These are phyloP conservation scores for Solanum hybrid DNA, from an alignment of 305 asterid genomes.

Conservation along the genomic window DNA sequence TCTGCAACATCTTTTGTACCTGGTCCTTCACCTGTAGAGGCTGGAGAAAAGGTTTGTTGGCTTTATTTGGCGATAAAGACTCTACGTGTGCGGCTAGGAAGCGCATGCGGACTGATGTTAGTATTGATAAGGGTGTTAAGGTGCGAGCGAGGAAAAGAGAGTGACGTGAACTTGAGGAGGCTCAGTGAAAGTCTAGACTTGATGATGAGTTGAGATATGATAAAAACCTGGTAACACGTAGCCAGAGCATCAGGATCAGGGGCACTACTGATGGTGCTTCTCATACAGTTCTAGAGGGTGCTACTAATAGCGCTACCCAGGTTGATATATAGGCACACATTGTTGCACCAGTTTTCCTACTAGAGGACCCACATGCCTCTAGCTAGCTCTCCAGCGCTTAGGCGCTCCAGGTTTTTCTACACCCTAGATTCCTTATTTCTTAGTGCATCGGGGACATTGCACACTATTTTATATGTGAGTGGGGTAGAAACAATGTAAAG, in stretches of 20 bases:
- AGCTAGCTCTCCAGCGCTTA: neutral
- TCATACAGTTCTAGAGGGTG: neutral
- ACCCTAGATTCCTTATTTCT: neutral
- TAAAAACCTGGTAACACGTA: neutral
- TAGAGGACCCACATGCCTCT: neutral
- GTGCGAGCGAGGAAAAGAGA: neutral
- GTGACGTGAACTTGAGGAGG: rapidly evolving
- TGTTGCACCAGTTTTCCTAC: neutral
- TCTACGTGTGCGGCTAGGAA: neutral
- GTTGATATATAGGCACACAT: neutral
- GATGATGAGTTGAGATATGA: neutral
- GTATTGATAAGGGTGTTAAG: neutral
- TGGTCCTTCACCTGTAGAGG: neutral
- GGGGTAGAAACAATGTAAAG: neutral
- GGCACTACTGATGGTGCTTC: neutral
- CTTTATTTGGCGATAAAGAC: neutral
- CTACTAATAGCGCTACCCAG: neutral
- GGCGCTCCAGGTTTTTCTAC: neutral
- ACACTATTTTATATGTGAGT: neutral
- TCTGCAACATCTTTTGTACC: rapidly evolving
- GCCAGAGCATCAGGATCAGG: neutral
- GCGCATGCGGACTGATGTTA: neutral
- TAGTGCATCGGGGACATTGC: neutral
- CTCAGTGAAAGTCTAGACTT: neutral
- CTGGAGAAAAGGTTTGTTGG: neutral